Percentiles rank a stretch among this genome's conserved stretches.
Evolutionary conservation across 208 protist genomes (phyloP).

Genomic region (Spironucleus salmonicida): DNA sequence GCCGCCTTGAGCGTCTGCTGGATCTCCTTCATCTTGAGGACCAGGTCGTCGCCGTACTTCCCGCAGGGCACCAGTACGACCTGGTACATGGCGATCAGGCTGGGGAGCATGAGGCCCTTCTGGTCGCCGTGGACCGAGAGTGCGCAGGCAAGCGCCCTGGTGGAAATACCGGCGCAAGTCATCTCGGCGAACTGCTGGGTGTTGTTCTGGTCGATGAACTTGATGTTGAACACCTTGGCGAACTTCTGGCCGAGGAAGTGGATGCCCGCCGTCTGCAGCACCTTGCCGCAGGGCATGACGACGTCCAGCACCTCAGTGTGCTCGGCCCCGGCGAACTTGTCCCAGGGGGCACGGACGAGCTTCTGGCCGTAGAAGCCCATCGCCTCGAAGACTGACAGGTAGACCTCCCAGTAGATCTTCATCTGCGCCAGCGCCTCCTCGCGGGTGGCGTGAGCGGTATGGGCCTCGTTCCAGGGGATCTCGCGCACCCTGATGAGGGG

Average conservation of each 20-base stretch:
- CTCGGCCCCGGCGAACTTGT: slow-evolving; percentile 47
- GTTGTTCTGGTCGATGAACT: slow-evolving; percentile 38
- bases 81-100: slow-evolving; percentile 34
- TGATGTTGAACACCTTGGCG: slow-evolving; percentile 45
- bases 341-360: slow-evolving; percentile 42
- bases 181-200: slow-evolving; percentile 28
- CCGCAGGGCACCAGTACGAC: slow-evolving; percentile 41
- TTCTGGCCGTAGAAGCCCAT: slow-evolving; percentile 42
- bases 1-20: slow-evolving; percentile 15
- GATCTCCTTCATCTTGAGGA: slow-evolving; percentile 35
- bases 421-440: slow-evolving; percentile 38
- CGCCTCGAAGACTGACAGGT: slow-evolving; percentile 31
- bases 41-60: neutral
- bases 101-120: slow-evolving; percentile 43
- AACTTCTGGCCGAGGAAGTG: slow-evolving; percentile 52
- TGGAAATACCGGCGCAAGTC: slow-evolving; percentile 51
- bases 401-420: slow-evolving; percentile 33
- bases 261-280: slow-evolving; percentile 43
- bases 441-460: slow-evolving; percentile 44
- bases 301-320: slow-evolving; percentile 49
- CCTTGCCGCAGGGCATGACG: slow-evolving; percentile 48
- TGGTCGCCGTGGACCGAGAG: slow-evolving; percentile 46
- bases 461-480: slow-evolving; percentile 52
- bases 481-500: slow-evolving; percentile 50
- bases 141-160: slow-evolving; percentile 39